phyloP scores from a whole-genome alignment of 495 filamentous ascomycete genomes.

The Podospora pseudopauciseta region DNA sequence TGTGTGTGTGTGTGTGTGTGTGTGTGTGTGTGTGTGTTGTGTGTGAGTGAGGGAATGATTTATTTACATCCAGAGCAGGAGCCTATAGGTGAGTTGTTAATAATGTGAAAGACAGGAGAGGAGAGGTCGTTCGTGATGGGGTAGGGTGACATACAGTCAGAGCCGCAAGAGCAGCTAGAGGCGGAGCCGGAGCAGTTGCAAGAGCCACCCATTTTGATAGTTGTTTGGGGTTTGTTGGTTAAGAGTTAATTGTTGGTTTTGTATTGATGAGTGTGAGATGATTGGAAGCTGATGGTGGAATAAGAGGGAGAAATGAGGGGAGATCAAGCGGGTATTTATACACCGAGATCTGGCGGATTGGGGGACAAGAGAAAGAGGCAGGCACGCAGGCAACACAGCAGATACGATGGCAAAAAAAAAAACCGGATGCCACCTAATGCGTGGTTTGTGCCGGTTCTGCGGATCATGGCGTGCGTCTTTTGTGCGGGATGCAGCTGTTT shows the following conservation, averaged over 20 bases:
- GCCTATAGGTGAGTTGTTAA: slow-evolving; percentile 25
- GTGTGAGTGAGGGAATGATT: not conserved
- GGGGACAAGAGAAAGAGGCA: not conserved
- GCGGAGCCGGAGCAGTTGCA: slow-evolving; percentile 45
- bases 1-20: not conserved
- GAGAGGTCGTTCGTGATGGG: not conserved
- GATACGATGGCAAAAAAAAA: not conserved
- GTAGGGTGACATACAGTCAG: slow-evolving; percentile 36
- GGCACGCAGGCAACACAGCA: not conserved
- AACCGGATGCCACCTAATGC: slow-evolving; percentile 13
- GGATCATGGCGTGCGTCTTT: slow-evolving; percentile 17
- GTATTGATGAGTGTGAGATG: slow-evolving; percentile 16
- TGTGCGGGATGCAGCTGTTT: slow-evolving; percentile 10
- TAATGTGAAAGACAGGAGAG: not conserved
- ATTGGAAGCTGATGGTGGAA: slow-evolving; percentile 9
- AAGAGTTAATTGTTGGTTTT: slow-evolving; percentile 7
- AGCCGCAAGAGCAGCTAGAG: slow-evolving; percentile 38
- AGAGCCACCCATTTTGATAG: slow-evolving; percentile 45
- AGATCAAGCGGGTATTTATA: not conserved
- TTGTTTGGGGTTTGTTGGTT: slow-evolving; percentile 20
- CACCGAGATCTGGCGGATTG: not conserved
- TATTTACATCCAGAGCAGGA: slow-evolving; percentile 40
- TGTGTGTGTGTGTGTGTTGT: not conserved
- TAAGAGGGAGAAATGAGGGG: slow-evolving; percentile 6
- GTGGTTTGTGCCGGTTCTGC: slow-evolving; percentile 19